Percentiles rank a stretch among this genome's conserved stretches.
These are phyloP conservation scores for Dioszegia crocea DNA, from an alignment of 768 basidiomycete genomes.

Conservation along the genomic window DNA sequence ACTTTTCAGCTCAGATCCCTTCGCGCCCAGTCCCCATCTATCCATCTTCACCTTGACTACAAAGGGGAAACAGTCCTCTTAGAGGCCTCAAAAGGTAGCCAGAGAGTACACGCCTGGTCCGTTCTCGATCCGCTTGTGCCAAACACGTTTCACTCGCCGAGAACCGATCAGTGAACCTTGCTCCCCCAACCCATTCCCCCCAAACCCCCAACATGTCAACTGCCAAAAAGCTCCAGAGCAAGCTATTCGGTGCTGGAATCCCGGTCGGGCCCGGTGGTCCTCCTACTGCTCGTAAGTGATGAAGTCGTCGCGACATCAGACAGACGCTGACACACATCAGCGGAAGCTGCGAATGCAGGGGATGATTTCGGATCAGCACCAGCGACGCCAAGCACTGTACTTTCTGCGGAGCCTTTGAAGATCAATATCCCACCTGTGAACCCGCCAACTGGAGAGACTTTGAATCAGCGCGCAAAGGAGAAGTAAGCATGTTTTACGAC, in stretches of 20 bases:
- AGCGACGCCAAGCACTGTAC: constrained; percentile 13
- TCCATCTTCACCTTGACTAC: too few species aligned
- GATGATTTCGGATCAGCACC: constrained; percentile 21
- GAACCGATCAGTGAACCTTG: not conserved
- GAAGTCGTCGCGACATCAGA: not conserved
- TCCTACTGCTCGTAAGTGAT: not conserved
- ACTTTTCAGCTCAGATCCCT: too few species aligned
- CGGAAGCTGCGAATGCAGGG: not conserved
- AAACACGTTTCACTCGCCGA: too few species aligned
- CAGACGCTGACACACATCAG: not conserved
- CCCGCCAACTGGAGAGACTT: constrained; percentile 1
- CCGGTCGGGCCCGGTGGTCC: not conserved
- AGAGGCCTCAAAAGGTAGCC: too few species aligned
- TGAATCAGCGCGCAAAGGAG: constrained; percentile 39
- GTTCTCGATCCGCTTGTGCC: too few species aligned
- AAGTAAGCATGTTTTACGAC: constrained; percentile 25
- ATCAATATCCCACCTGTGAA: constrained; percentile 41
- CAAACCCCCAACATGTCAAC: constrained; percentile 51
- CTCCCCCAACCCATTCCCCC: not conserved
- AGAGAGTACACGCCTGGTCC: too few species aligned
- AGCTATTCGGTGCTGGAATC: constrained; percentile 57
- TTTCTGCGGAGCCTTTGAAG: constrained; percentile 30
- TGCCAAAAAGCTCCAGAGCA: constrained; percentile 66
- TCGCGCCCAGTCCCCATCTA: too few species aligned
- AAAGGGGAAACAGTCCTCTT: too few species aligned